A percentile compares a stretch with the other conserved stretches of the same genome.
Evolutionary conservation across 768 basidiomycete genomes (phyloP).

Genomic region (Boletus insuetus): DNA sequence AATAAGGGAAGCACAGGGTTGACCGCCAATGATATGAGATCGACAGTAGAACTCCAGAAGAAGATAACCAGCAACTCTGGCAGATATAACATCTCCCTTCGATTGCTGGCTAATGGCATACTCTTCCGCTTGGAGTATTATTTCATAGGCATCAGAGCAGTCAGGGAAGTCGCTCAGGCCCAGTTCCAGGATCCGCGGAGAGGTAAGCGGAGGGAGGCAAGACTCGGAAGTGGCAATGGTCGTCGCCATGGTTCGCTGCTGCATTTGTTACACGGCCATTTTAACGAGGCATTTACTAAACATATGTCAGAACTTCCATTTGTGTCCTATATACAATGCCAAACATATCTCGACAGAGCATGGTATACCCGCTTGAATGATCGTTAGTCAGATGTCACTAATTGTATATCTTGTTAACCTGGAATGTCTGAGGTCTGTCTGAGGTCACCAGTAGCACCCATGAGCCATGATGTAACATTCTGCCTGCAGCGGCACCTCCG

Average conservation of each 20-base stretch:
- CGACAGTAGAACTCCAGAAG: neutral
- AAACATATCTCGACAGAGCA: neutral
- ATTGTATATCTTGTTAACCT: neutral
- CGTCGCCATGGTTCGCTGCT: too few relatives aligned
- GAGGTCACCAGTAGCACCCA: neutral
- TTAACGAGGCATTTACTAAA: neutral
- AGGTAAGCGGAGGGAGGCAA: neutral
- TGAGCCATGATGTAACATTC: neutral
- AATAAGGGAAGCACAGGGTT: neutral
- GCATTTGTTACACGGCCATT: too few relatives aligned
- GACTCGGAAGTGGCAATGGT: too few relatives aligned
- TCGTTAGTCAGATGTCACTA: neutral
- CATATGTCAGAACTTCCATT: neutral
- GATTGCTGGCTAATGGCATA: too few relatives aligned
- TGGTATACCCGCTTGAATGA: neutral
- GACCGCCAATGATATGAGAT: neutral
- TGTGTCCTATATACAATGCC: neutral
- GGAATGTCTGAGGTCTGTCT: neutral
- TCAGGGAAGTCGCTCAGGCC: too few relatives aligned
- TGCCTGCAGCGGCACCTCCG: too few relatives aligned
- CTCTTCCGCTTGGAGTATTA: neutral
- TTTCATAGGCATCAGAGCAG: neutral
- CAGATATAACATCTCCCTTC: neutral
- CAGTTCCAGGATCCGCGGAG: neutral
- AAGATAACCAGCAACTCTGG: neutral